Conservation (phyloP, 179 eudicot genomes). For the Corrigiola litoralis region DNA sequence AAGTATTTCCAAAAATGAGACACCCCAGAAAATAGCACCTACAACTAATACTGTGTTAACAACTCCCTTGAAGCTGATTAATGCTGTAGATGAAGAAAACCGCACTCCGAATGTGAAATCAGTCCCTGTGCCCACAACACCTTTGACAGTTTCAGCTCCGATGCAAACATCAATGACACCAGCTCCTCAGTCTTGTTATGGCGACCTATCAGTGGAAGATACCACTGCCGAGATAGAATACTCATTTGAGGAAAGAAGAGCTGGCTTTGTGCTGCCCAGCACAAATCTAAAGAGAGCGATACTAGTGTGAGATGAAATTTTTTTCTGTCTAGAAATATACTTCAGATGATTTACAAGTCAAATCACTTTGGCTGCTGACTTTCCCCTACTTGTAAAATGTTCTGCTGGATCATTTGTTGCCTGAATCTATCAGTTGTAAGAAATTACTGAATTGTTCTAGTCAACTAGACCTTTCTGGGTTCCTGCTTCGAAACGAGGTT, state of each 20-base stretch:
- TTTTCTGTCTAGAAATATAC: neutral
- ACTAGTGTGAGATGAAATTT: constrained; percentile 31
- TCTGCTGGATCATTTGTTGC: constrained; percentile 12
- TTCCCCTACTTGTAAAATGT: constrained; percentile 15
- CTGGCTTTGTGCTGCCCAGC: constrained; percentile 63
- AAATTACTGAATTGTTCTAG: neutral
- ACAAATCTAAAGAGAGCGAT: constrained; percentile 34
- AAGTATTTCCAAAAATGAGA: constrained; percentile 25
- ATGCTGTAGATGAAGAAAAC: constrained; percentile 52
- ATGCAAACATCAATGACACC: constrained; percentile 71
- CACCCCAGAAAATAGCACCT: constrained; percentile 19
- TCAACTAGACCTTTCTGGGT: constrained; percentile 19
- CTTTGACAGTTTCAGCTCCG: constrained; percentile 60
- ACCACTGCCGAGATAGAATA: constrained; percentile 58
- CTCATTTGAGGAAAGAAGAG: constrained; percentile 91
- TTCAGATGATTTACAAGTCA: constrained; percentile 24
- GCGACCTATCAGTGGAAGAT: constrained; percentile 9
- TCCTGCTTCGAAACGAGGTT: neutral
- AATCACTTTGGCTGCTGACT: constrained; percentile 35
- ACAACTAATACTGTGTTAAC: constrained; percentile 22
- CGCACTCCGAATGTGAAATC: constrained; percentile 53
- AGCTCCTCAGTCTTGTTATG: constrained; percentile 26
- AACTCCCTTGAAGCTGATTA: constrained; percentile 54
- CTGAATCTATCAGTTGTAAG: constrained; percentile 1
- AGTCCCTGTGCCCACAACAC: constrained; percentile 45